Conservation (phyloP, 2,329 filamentous ascomycete species). For the Tolypocladium capitatum region DNA sequence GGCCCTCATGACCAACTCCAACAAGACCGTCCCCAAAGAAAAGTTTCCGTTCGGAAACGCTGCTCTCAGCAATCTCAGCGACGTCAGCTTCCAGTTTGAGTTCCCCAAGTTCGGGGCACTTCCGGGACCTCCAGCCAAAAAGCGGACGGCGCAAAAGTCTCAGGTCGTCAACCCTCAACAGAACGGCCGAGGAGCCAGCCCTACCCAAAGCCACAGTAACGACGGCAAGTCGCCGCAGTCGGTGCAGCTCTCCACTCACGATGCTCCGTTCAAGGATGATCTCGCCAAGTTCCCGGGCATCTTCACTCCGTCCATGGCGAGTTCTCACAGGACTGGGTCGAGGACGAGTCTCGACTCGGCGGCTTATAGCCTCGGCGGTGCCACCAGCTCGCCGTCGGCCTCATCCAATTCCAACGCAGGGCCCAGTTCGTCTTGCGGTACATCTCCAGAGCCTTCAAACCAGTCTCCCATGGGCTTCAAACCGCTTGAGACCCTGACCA, state of each 20-base stretch:
- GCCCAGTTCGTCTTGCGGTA: slow-evolving; percentile 56
- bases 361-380: slow-evolving; percentile 32
- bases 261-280: slow-evolving; percentile 28
- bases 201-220: slow-evolving; percentile 16
- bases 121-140: slow-evolving; percentile 28
- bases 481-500: slow-evolving; percentile 47
- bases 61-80: slow-evolving; percentile 47
- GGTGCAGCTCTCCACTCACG: slow-evolving; percentile 5
- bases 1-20: slow-evolving; percentile 35
- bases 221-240: slow-evolving; percentile 11
- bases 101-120: slow-evolving; percentile 87
- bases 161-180: slow-evolving; percentile 19
- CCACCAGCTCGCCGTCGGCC: slow-evolving; percentile 51
- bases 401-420: slow-evolving; percentile 48
- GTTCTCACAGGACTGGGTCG: slow-evolving; percentile 31
- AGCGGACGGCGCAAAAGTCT: slow-evolving; percentile 13
- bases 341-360: slow-evolving; percentile 37
- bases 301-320: slow-evolving; percentile 44
- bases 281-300: slow-evolving; percentile 42
- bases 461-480: slow-evolving; percentile 58
- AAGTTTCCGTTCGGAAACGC: slow-evolving; percentile 27
- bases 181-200: slow-evolving; percentile 11
- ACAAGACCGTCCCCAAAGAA: slow-evolving; percentile 25
- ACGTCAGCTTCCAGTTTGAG: slow-evolving; percentile 85
- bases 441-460: slow-evolving; percentile 62